These are phyloP conservation scores for Groenewaldozyma salmanticensis DNA, from an alignment of 805 yeast genomes.

Conservation along the genomic window DNA sequence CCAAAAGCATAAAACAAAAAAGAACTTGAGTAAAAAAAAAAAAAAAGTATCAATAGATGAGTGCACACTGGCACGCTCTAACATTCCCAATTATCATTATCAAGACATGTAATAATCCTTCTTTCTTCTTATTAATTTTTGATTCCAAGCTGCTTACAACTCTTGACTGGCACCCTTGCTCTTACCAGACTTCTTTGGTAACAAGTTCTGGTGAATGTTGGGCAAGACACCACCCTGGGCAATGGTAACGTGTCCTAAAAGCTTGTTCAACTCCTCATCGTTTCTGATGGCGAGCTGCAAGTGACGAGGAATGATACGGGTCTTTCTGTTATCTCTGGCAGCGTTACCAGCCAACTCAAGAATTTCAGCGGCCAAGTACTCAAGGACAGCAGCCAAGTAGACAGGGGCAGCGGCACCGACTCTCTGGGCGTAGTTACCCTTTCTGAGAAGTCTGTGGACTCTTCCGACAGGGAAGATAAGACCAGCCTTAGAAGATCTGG, in stretches of 20 bases:
- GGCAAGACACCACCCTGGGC: constrained; percentile 99
- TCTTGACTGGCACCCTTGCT: constrained; percentile 32
- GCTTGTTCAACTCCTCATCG: constrained; percentile 96
- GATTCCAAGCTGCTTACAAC: constrained; percentile 23
- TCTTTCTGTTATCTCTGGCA: constrained; percentile 98
- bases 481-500: constrained; percentile 98
- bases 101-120: too few species aligned
- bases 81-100: too few species aligned
- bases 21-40: too few species aligned
- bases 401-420: constrained; percentile 99
- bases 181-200: constrained; percentile 50
- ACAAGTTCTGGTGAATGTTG: constrained; percentile 87
- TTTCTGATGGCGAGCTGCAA: constrained; percentile 97
- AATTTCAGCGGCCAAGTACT: constrained; percentile 95
- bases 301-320: constrained; percentile 98
- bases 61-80: too few species aligned
- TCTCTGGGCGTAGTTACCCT: constrained; percentile 97
- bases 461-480: constrained; percentile 99
- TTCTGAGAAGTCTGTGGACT: constrained; percentile 93
- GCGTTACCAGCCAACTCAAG: constrained; percentile 98
- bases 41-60: too few species aligned
- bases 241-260: constrained; percentile 85
- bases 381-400: constrained; percentile 92
- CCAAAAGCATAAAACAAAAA: constrained; percentile 1
- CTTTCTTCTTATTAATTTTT: too few species aligned